These are phyloP conservation scores for Yamadazyma jaroonii DNA, from an alignment of 1,139 yeast genomes.

Conservation along the genomic window DNA sequence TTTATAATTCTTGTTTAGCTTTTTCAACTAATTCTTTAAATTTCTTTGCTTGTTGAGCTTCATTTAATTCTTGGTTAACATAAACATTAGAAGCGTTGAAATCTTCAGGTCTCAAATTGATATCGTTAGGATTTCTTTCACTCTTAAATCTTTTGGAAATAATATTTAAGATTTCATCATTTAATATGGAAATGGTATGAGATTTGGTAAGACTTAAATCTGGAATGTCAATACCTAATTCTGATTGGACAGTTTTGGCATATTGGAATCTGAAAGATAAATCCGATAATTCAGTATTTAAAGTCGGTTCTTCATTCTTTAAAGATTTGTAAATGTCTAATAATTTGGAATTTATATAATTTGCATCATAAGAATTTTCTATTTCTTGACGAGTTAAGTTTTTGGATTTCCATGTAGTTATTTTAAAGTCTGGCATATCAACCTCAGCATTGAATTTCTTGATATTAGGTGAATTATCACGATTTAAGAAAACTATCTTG, in stretches of 20 bases:
- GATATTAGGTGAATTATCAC: conserved; percentile 33
- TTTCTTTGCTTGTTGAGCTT: conserved; percentile 26
- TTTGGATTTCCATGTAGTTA: conserved; percentile 36
- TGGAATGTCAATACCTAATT: conserved; percentile 63
- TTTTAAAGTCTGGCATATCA: conserved; percentile 36
- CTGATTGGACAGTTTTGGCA: conserved; percentile 54
- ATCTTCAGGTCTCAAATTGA: conserved; percentile 40
- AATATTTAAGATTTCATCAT: conserved; percentile 38
- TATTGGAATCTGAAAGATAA: conserved; percentile 57
- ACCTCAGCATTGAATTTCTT: conserved; percentile 24
- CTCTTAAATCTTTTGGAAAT: conserved; percentile 50
- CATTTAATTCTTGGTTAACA: conserved; percentile 42
- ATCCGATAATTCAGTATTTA: conserved; percentile 34
- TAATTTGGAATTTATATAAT: conserved; percentile 23
- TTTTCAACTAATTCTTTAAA: conserved; percentile 30
- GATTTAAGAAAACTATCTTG: conserved; percentile 36
- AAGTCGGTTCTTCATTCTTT: conserved; percentile 16
- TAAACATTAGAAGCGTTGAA: conserved; percentile 47
- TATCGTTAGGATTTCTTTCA: conserved; percentile 76
- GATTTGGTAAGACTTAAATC: conserved; percentile 59
- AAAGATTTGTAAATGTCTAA: conserved; percentile 25
- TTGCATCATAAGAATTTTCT: conserved; percentile 27
- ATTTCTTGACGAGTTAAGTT: conserved; percentile 24
- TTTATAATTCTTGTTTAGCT: conserved; percentile 23
- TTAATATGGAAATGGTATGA: conserved; percentile 44